Percentiles rank a stretch among this genome's conserved stretches.
Evolutionary conservation across 2,329 filamentous ascomycete genomes (phyloP).

Genomic region (Penicillium sp.): DNA sequence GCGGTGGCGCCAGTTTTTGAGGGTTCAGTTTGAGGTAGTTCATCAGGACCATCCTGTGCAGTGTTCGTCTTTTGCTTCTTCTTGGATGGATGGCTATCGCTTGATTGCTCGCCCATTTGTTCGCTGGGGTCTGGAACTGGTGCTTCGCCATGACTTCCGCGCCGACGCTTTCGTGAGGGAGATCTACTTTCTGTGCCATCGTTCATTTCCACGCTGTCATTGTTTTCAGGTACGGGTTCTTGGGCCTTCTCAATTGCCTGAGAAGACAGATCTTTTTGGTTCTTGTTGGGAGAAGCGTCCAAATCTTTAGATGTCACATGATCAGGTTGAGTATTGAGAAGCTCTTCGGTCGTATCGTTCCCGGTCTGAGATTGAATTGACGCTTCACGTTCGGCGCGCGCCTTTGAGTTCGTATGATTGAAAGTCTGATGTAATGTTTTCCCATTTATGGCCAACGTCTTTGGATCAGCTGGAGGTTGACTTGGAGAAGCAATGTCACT

Average conservation of each 20-base stretch:
- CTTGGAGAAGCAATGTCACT: neutral
- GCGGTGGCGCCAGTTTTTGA: neutral
- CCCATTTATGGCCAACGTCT: neutral
- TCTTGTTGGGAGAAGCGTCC: neutral
- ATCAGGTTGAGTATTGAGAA: neutral
- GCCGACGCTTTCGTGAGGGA: constrained; percentile 17
- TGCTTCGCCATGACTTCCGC: constrained; percentile 1
- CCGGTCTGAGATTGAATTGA: neutral
- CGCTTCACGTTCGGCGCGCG: neutral
- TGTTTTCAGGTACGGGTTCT: neutral
- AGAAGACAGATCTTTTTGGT: neutral
- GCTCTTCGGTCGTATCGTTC: neutral
- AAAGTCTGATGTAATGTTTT: neutral
- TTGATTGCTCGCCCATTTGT: neutral
- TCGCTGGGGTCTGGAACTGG: neutral
- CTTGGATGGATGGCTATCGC: neutral
- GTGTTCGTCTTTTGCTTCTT: constrained; percentile 16
- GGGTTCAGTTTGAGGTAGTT: neutral
- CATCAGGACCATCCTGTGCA: neutral
- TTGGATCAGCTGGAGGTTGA: neutral
- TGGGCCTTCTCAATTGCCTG: neutral
- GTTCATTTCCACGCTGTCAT: neutral
- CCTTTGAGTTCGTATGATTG: neutral
- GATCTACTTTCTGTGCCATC: neutral
- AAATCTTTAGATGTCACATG: neutral